A percentile compares a stretch with the other conserved stretches of the same genome.
Conservation (phyloP, 345 rosid species). For the Hypericum perforatum region DNA sequence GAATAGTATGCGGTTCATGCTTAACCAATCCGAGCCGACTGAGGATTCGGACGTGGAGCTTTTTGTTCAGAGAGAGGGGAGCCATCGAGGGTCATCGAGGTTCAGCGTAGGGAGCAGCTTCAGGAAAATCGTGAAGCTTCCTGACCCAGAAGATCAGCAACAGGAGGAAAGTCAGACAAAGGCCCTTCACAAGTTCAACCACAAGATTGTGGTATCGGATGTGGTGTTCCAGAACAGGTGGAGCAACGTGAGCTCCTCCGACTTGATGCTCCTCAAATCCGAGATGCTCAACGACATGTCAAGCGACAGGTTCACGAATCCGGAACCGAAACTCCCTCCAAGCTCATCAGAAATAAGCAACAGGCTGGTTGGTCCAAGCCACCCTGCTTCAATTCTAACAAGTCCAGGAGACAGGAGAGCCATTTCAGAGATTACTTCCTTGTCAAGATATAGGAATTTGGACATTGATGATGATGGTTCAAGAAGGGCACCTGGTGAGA, state of each 20-base stretch:
- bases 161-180: conserved; percentile 19
- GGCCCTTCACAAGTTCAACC: conserved; percentile 49
- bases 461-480: not conserved
- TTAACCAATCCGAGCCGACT: conserved; percentile 34
- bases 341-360: too few species aligned
- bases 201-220: conserved; percentile 59
- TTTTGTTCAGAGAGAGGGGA: conserved; percentile 59
- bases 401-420: conserved; percentile 44
- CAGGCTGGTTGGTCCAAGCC: conserved; percentile 26
- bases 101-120: conserved; percentile 73
- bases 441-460: conserved; percentile 41
- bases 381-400: conserved; percentile 21
- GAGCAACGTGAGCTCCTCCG: conserved; percentile 84
- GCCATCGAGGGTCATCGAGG: conserved; percentile 42
- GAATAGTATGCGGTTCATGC: conserved; percentile 43
- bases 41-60: conserved; percentile 52
- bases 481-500: not conserved
- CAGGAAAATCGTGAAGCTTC: conserved; percentile 25
- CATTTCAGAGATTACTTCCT: conserved; percentile 59
- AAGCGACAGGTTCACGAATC: conserved; percentile 38
- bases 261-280: conserved; percentile 56
- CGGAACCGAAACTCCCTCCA: not conserved
- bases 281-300: conserved; percentile 56
- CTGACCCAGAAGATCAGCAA: conserved; percentile 5
- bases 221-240: conserved; percentile 65